Base-by-base conservation (phyloP, 768 basidiomycete genomes). In the Cystofilobasidium capitatum region DNA sequence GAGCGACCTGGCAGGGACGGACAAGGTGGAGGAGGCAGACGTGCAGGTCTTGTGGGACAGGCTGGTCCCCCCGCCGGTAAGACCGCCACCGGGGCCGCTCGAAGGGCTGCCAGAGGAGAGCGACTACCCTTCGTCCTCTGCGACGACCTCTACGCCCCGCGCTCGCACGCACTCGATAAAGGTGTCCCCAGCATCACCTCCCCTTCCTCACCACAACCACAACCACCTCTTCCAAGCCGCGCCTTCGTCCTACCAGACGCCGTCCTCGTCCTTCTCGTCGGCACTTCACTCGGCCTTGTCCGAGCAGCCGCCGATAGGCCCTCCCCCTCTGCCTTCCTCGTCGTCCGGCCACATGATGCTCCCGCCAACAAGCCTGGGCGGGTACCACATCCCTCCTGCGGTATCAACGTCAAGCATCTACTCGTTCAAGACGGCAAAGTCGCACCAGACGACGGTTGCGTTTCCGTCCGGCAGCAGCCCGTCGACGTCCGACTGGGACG, bases 241-340 rank as follows among this genome's bases (percentile, higher is more conserved):
- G 84, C 84, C 26, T 81, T 82, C 9, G 1, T 73, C 83, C 49
- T 90, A 86, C 76, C 86, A 88, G 75, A 89, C 89, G 0, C 88
- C 89, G 8, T 83, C 85, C 0, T 89, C 88, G 0, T 88, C 87
- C n/a, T 69, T 88, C 49, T 86, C 83, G 70, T 85, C 88, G 73
- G 39, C 59, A 2, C 57, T 44, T 20, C 24, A 29, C 3, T 36
- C 44, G 5, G 54, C 64, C 17, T 13, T 47, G 14, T 33, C 44
- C 44, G 55, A 45, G 1, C 39, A 67, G 8, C 51, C 51, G 16
- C 51, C 51, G 17, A 33, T 55, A 12, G 51, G 64, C n/a, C 69
- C 54, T 22, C 51, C 68, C 2, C 4, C 51, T 24, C 83, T 85
- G 9, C 85, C 86, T 3, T 81, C 82, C 13, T 83, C 83, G 4